Base-by-base conservation (phyloP, 768 basidiomycete genomes). In the Neoboletus magnificus region DNA sequence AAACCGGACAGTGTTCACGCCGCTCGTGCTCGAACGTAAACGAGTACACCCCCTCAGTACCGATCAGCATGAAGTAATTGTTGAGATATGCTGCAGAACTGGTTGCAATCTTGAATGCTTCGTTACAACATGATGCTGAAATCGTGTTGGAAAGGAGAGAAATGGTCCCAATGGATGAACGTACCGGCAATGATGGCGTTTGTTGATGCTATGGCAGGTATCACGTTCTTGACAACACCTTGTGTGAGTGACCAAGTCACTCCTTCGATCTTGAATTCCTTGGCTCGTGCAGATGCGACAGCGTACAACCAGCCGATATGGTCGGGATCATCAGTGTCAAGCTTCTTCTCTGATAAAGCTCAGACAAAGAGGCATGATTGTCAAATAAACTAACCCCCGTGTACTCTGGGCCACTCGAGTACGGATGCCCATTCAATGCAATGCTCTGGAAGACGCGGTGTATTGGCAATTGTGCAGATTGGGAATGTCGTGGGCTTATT, bases 381-480 rank as follows among this genome's bases (percentile, higher is more conserved):
- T 20, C 43, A 16, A 25, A 20, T 13, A 36, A 49, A 43, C 77
- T 58, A 51, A 94, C 95, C 92, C 70, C 89, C 90, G 58, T 90
- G 86, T 2, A 93, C 85, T 46, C 85, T 83, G n/a, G 97, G 96
- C 97, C 97, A 99, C 71, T 99, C 95, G 22, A 99, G 78, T 12
- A 98, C 97, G 39, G 92, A 95, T 0, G 97, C 97, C 97, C 97
- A 99, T 73, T 98, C 97, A 64, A 99, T 98, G 68, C 97, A 98
- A 66, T 99, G 97, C 66, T 99, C 97, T 1, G 97, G 97, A 23
- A 98, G 79, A 54, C 97, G 90, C 27, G 97, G 97, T 0, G 97
- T 99, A 68, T 98, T 98, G 55, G 97, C 96, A 62, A 99, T 98
- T 7, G 97, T 99, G 69, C 97, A 99, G 52, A 99, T 98, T 2